These are phyloP conservation scores for Yarrowia keelungensis DNA, from an alignment of 805 yeast genomes.

Conservation along the genomic window DNA sequence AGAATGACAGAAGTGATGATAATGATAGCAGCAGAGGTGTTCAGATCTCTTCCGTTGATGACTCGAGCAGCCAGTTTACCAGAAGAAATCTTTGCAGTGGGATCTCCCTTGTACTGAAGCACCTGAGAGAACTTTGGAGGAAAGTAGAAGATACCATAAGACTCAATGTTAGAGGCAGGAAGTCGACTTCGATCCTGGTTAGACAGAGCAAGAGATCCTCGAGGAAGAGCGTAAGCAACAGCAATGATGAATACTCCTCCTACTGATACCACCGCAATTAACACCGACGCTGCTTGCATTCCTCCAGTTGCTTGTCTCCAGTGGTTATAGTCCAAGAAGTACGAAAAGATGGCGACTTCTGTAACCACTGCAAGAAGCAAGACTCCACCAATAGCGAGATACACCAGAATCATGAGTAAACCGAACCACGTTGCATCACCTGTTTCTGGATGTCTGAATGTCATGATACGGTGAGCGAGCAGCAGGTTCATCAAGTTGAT, in stretches of 20 bases:
- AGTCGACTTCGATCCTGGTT: constrained; percentile 20
- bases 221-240: constrained; percentile 55
- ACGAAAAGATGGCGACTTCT: constrained; percentile 58
- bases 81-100: constrained; percentile 4
- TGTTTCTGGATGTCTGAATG: constrained; percentile 78
- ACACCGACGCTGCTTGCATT: constrained; percentile 58
- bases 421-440: constrained; percentile 63
- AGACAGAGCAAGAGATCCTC: constrained; percentile 10
- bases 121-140: constrained; percentile 31
- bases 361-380: constrained; percentile 74
- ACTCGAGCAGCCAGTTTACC: constrained; percentile 28
- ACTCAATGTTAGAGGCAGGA: constrained; percentile 28
- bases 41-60: constrained; percentile 10
- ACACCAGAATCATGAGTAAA: constrained; percentile 58
- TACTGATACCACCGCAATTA: constrained; percentile 59
- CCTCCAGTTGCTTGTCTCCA: constrained; percentile 62
- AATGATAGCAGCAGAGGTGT: background rate
- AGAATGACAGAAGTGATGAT: constrained; percentile 11
- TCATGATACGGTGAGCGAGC: constrained; percentile 73
- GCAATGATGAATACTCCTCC: constrained; percentile 59
- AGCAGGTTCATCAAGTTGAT: constrained; percentile 66
- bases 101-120: constrained; percentile 27
- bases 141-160: constrained; percentile 31
- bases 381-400: constrained; percentile 61
- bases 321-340: constrained; percentile 57